Percentiles rank a stretch among this genome's conserved stretches.
Conservation (phyloP, 2,329 filamentous ascomycete genomes). For the Hirsutella minnesotensis region DNA sequence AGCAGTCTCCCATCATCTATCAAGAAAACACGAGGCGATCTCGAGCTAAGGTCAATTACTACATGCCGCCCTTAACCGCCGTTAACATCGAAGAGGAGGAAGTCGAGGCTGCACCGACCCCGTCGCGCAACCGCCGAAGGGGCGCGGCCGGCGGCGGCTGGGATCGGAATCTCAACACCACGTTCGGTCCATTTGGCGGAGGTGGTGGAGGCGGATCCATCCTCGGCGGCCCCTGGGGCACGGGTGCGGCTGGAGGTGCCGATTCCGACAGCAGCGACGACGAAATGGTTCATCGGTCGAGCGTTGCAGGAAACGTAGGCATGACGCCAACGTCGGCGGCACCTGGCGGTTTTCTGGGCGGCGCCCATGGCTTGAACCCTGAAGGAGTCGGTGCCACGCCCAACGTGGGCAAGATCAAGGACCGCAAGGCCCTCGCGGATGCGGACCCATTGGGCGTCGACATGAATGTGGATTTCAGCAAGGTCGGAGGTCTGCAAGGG, state of each 20-base stretch:
- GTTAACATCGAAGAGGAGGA: conserved; percentile 62
- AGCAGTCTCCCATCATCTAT: conserved; percentile 45
- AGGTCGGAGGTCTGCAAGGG: conserved; percentile 81
- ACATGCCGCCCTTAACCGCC: conserved; percentile 58
- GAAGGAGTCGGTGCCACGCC: conserved; percentile 45
- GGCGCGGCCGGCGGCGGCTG: conserved; percentile 46
- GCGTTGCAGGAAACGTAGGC: conserved; percentile 45
- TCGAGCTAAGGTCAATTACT: conserved; percentile 65
- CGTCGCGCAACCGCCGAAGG: conserved; percentile 54
- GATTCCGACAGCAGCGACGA: conserved; percentile 98
- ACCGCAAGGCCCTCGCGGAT: conserved; percentile 82
- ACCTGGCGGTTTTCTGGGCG: conserved; percentile 31
- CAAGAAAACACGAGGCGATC: conserved; percentile 42
- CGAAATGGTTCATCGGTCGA: conserved; percentile 58
- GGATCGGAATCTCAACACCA: conserved; percentile 79
- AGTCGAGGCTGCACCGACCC: conserved; percentile 55
- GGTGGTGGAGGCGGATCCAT: conserved; percentile 62
- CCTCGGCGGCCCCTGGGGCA: conserved; percentile 62
- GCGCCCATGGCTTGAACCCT: conserved; percentile 24
- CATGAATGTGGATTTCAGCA: conserved; percentile 82
- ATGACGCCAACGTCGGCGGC: conserved; percentile 45
- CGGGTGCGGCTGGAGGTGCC: conserved; percentile 61
- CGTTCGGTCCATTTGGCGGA: conserved; percentile 86
- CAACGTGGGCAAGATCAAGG: conserved; percentile 87
- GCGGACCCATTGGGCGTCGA: conserved; percentile 92